These are phyloP conservation scores for Coniochaeta prunicola DNA, from an alignment of 2,329 filamentous ascomycete species.

Conservation along the genomic window DNA sequence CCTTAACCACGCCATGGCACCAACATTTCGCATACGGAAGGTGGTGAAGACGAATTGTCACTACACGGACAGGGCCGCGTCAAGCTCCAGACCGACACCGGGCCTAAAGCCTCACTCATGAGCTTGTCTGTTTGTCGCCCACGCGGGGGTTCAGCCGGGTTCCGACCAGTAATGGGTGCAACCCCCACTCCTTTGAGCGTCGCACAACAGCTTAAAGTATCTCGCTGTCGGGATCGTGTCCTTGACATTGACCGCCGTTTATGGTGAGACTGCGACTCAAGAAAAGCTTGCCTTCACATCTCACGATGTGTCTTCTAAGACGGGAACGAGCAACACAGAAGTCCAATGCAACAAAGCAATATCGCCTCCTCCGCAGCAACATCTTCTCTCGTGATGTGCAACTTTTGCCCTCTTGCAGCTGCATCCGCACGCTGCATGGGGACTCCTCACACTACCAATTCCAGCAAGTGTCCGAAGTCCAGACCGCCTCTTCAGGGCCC, in stretches of 20 bases:
- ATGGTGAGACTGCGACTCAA: neutral
- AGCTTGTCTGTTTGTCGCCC: neutral
- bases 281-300: neutral
- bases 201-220: neutral
- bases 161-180: neutral
- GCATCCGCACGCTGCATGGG: neutral
- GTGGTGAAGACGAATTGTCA: neutral
- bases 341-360: neutral
- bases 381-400: neutral
- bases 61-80: neutral
- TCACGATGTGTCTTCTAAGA: neutral
- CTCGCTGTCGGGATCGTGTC: neutral
- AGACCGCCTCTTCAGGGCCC: conserved; percentile 1
- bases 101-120: neutral
- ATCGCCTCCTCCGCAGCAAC: neutral
- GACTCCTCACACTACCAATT: neutral
- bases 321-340: neutral
- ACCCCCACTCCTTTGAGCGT: neutral
- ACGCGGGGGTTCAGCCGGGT: neutral
- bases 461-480: neutral
- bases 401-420: neutral
- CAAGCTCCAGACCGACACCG: neutral
- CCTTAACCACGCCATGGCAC: neutral
- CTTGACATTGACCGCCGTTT: neutral
- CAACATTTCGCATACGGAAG: neutral